Evolutionary conservation across 192 early-diverging fungal genomes (phyloP), one percentile per base, ranked within the genome.

Genomic region (Dissophora ornata): DNA sequence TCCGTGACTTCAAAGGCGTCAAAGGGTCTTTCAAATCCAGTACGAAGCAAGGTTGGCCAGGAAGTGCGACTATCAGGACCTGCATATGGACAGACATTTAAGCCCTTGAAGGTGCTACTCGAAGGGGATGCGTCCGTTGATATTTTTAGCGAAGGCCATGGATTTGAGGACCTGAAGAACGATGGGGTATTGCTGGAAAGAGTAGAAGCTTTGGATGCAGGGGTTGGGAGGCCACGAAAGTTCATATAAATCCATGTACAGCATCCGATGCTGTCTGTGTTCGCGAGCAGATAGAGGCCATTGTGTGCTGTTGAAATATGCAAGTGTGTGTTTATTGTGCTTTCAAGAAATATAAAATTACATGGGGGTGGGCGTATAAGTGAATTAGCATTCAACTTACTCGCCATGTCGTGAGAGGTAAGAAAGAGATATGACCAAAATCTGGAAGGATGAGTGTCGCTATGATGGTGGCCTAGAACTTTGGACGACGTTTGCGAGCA

Each of bases 401-500:
- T 4, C 21, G 24, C 11, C 11, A 24, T 16, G 45, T n/a, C n/a
- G 24, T 9, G 11, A 10, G 12, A 26, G 47, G 21, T 49, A 13
- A 16, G 50, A 9, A 40, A 51, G 33, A 36, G 41, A 59, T 29
- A 25, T 10, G 34, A 48, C 44, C 36, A 38, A 48, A 32, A 57
- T 13, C 32, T 38, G 36, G 38, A 25, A 32, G 29, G 53, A 50
- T 28, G 19, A 61, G 13, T 19, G 24, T 7, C 16, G 16, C 22
- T 19, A 32, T 30, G 49, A 25, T 29, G 29, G 12, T 19, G 28
- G 3, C 61, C 85, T 83, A 99, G 80, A 99, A 99, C 63, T 86
- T 85, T 29, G 89, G 82, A 75, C 88, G 91, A 82, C 97, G 85
- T 81, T 97, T 99, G 66, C 97, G 85, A 38, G 90, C 97, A 45